Base-by-base conservation (phyloP, 2,329 filamentous ascomycete species). In the Daldinia eschscholtzii region DNA sequence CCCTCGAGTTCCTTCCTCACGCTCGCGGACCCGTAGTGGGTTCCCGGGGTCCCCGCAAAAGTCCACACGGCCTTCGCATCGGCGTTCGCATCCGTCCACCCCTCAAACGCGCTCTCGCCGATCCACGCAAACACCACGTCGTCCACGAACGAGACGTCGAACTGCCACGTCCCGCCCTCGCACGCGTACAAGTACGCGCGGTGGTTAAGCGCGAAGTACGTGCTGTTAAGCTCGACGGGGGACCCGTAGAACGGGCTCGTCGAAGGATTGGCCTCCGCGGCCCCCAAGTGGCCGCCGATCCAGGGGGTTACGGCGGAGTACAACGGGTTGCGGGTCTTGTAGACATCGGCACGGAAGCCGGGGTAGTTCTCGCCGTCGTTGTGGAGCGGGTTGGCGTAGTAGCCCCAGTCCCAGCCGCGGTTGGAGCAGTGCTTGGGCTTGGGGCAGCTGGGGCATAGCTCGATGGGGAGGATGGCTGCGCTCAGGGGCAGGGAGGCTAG, bases 181-280 rank as follows among this genome's bases (percentile, higher is more conserved):
- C 68, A 73, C 1, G 73, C 73, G 55, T 70, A 76, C 2, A 76
- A 66, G 64, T 76, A 76, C 10, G 70, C 75, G 53, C 61, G 72
- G 26, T 76, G 72, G 65, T 74, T 76, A 10, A 75, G 69, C 2
- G 62, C 70, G 46, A 76, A 76, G 67, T 69, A 73, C 15, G 72
- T 65, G 37, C 61, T 65, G 30, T 59, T 48, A 13, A 75, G 70
- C 55, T 62, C 44, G 10, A 28, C 4, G 6, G 64, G 53, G 1
- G 68, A 70, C 5, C 58, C 63, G 60, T 72, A 72, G 48, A 72
- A 59, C 30, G 46, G 35, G 20, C 33, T 52, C 33, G 57, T 50
- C 1, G 42, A 6, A 4, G 57, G 59, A 50, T 57, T 52, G 33
- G 57, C 55, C 0, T 37, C 10, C 10, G 57, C 60, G 56, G 60